Evolutionary conservation across 352 stramenopile species (phyloP).

Genomic region (Pythium phragmitis): DNA sequence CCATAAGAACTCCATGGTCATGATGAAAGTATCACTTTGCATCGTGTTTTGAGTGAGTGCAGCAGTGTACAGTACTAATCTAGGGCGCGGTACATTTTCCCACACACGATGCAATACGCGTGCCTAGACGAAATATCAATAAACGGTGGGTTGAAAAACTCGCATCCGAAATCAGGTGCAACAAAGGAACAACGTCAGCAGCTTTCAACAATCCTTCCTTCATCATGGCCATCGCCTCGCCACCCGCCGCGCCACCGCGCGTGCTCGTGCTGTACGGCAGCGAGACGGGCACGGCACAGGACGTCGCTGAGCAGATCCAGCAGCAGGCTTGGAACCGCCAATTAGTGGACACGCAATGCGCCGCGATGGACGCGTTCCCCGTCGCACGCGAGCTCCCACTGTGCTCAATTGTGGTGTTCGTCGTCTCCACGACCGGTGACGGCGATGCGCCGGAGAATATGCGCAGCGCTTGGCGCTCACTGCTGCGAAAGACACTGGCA

Average conservation of each 20-base stretch:
- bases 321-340: constrained; percentile 59
- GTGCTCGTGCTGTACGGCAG: constrained; percentile 89
- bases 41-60: background rate
- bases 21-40: constrained; percentile 6
- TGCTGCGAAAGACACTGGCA: constrained; percentile 84
- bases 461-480: constrained; percentile 74
- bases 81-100: background rate
- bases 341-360: constrained; percentile 50
- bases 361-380: constrained; percentile 70
- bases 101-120: constrained; percentile 6
- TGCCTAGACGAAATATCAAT: background rate
- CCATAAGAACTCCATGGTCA: background rate
- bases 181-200: background rate
- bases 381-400: constrained; percentile 47
- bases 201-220: too few relatives aligned
- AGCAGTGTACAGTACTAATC: constrained; percentile 4
- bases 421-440: constrained; percentile 91
- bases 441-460: constrained; percentile 92
- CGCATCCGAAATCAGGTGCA: background rate
- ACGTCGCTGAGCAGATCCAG: constrained; percentile 81
- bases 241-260: constrained; percentile 25
- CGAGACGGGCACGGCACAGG: constrained; percentile 88
- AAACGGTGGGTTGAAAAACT: background rate
- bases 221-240: background rate
- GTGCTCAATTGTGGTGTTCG: constrained; percentile 80